Conservation (phyloP, 208 protist genomes). For the Crithidia thermophila region DNA sequence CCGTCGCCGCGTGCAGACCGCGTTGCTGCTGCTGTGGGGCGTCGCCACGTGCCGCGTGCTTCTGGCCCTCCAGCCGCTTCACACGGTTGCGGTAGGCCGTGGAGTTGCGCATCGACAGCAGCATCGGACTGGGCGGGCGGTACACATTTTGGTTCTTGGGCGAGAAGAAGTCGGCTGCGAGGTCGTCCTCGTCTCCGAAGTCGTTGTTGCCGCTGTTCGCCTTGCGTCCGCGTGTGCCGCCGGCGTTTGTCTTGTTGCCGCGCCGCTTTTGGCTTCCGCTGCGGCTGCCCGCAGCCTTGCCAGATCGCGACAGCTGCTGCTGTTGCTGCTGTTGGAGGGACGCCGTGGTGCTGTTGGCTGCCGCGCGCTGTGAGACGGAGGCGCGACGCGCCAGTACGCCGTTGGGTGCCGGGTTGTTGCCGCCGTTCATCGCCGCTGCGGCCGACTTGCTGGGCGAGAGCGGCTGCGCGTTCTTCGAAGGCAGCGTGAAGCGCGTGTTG, state of each 20-base stretch:
- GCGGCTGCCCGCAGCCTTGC: background rate
- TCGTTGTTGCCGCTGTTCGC: background rate
- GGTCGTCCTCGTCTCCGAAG: constrained; percentile 11
- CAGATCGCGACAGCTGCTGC: background rate
- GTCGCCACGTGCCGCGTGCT: background rate
- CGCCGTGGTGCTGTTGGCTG: background rate
- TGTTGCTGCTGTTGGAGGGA: no score
- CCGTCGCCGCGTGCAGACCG: background rate
- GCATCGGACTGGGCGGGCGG: constrained; percentile 82
- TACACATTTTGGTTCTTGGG: constrained; percentile 53
- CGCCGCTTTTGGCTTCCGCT: background rate
- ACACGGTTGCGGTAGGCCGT: constrained; percentile 38
- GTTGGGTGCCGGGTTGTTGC: background rate
- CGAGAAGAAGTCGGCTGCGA: constrained; percentile 43
- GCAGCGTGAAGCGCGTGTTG: background rate
- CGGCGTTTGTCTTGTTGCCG: background rate
- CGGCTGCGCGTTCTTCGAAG: background rate
- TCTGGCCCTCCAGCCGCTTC: constrained; percentile 34
- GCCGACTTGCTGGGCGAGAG: constrained; percentile 3
- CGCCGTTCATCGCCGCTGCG: background rate
- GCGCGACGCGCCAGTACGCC: background rate
- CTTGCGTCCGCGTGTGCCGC: background rate
- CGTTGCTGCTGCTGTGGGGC: background rate
- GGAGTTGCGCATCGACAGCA: constrained; percentile 84
- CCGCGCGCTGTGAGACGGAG: background rate